Conservation (phyloP, 257 asterid genomes). For the Anisodus tanguticus region DNA sequence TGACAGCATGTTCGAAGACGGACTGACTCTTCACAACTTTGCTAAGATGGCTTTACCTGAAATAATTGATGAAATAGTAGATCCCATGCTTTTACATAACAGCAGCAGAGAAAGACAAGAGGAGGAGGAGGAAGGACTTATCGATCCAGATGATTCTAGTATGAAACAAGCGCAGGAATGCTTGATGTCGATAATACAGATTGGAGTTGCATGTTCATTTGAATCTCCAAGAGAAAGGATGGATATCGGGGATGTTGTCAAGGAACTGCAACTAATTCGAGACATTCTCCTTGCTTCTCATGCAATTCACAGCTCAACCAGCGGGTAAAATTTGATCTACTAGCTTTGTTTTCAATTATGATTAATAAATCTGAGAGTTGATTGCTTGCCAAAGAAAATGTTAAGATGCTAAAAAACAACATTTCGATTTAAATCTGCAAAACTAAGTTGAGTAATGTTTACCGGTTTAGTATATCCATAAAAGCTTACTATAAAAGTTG, state of each 20-base stretch:
- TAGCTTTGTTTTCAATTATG: neutral
- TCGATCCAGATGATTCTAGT: neutral
- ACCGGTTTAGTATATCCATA: neutral
- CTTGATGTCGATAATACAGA: conserved; percentile 7
- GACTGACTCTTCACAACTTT: conserved; percentile 30
- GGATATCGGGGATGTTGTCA: neutral
- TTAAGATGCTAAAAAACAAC: neutral
- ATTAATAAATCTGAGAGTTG: neutral
- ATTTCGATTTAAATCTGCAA: neutral
- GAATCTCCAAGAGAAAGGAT: conserved; percentile 19
- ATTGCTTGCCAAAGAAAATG: neutral
- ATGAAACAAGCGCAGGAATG: neutral
- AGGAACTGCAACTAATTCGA: conserved; percentile 27
- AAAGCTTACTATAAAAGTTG: neutral
- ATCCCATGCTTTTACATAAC: conserved; percentile 29
- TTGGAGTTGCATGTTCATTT: conserved; percentile 26
- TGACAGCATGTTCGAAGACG: conserved; percentile 30
- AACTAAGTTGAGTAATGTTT: neutral
- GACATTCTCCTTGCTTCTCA: conserved; percentile 39
- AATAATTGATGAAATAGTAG: conserved; percentile 30
- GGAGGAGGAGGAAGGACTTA: conserved; percentile 28
- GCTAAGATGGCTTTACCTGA: conserved; percentile 30
- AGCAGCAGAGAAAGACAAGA: conserved; percentile 23
- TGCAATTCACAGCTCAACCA: conserved; percentile 29
- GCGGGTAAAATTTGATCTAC: conserved; percentile 29